These are phyloP conservation scores for Malbranchea zuffiana DNA, from an alignment of 2,329 filamentous ascomycete species.

Conservation along the genomic window DNA sequence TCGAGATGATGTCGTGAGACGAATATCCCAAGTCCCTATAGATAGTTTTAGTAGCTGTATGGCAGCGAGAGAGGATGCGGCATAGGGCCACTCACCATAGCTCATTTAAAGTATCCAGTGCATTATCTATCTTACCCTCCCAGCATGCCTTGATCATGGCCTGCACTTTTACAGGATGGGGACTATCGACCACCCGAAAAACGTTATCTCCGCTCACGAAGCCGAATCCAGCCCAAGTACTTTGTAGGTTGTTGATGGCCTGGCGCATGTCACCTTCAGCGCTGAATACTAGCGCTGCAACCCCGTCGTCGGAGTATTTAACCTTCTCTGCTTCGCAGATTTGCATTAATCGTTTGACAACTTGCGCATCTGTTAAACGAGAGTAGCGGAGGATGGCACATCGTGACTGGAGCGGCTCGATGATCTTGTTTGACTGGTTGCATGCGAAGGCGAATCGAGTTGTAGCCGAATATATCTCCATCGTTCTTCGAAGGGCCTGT, in stretches of 20 bases:
- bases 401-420: conserved; percentile 93
- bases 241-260: conserved; percentile 96
- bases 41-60: conserved; percentile 11
- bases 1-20: conserved; percentile 97
- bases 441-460: conserved; percentile 96
- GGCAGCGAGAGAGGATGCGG: background rate
- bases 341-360: conserved; percentile 81
- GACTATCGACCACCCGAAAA: conserved; percentile 92
- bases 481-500: conserved; percentile 85
- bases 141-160: conserved; percentile 97
- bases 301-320: conserved; percentile 79
- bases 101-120: conserved; percentile 75
- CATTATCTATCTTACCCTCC: conserved; percentile 79
- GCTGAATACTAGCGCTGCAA: conserved; percentile 92
- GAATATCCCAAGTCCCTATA: conserved; percentile 76
- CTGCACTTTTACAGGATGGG: conserved; percentile 96
- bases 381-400: conserved; percentile 94
- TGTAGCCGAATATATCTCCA: conserved; percentile 97
- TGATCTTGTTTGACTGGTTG: conserved; percentile 98
- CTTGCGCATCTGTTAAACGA: conserved; percentile 80
- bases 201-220: conserved; percentile 98
- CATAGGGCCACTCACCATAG: conserved; percentile 51
- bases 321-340: conserved; percentile 90
- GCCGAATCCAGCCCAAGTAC: conserved; percentile 82
- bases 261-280: conserved; percentile 98